phyloP scores from a whole-genome alignment of 148 eudicot species.

The Talinum fruticosum region DNA sequence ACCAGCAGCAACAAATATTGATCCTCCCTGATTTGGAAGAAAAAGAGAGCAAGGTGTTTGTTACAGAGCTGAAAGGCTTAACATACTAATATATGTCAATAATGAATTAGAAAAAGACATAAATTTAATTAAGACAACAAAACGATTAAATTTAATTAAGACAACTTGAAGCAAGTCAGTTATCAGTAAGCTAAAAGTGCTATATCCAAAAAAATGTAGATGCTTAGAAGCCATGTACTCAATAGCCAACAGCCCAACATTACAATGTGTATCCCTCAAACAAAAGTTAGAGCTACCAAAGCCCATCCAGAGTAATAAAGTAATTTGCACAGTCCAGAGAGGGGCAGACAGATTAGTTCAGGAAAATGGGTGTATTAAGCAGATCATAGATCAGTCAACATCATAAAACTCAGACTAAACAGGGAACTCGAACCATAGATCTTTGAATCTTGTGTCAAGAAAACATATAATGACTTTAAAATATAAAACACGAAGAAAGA shows the following conservation, averaged over 20 bases:
- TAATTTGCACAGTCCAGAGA: too few species aligned
- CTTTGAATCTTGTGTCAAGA: background rate
- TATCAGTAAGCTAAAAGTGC: background rate
- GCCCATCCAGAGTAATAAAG: too few species aligned
- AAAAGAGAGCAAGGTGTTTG: background rate
- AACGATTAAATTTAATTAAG: background rate
- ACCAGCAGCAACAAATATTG: slow-evolving; percentile 83
- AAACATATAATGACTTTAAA: background rate
- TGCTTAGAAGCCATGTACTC: too few species aligned
- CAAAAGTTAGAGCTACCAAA: too few species aligned
- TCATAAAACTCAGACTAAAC: background rate
- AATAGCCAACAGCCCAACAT: too few species aligned
- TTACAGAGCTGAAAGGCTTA: background rate
- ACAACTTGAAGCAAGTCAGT: background rate
- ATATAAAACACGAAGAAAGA: slow-evolving; percentile 14
- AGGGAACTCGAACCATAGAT: background rate
- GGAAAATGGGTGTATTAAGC: too few species aligned
- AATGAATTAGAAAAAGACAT: background rate
- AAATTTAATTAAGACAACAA: background rate
- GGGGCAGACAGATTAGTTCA: too few species aligned
- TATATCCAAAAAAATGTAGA: too few species aligned
- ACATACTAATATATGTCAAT: background rate
- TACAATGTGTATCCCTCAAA: too few species aligned
- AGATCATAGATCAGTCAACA: too few species aligned
- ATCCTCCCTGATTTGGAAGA: slow-evolving; percentile 49